phyloP scores from a whole-genome alignment of 176 grass and related monocot genomes.

The Bromus sterilis region DNA sequence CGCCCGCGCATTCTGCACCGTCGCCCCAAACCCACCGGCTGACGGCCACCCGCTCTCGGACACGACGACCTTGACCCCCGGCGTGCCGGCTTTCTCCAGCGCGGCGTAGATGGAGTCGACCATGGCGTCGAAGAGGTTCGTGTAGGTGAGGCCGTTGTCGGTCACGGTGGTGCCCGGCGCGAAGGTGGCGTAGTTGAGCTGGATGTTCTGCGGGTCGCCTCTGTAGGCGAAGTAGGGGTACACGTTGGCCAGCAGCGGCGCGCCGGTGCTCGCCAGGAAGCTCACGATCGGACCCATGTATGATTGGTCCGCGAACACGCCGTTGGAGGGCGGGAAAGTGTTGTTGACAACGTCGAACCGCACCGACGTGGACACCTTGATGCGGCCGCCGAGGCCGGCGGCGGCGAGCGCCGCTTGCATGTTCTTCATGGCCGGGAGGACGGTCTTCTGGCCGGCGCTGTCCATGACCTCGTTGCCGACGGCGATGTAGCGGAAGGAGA shows the following conservation, averaged over 20 bases:
- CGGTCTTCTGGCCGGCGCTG: background rate
- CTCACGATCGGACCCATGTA: slow-evolving; percentile 23
- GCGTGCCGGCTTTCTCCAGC: slow-evolving; percentile 19
- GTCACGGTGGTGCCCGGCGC: slow-evolving; percentile 24
- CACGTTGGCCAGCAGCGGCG: slow-evolving; percentile 67
- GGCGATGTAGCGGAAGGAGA: slow-evolving; percentile 49
- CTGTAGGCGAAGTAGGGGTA: slow-evolving; percentile 73
- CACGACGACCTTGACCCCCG: slow-evolving; percentile 30
- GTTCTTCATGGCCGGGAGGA: slow-evolving; percentile 73
- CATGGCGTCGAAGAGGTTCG: slow-evolving; percentile 45
- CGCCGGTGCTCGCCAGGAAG: slow-evolving; percentile 29
- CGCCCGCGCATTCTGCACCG: slow-evolving; percentile 26
- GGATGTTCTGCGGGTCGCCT: background rate
- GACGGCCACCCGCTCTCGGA: slow-evolving; percentile 85
- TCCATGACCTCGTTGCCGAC: slow-evolving; percentile 63
- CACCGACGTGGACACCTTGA: slow-evolving; percentile 58
- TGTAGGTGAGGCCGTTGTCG: slow-evolving; percentile 34
- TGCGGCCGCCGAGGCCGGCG: slow-evolving; percentile 9
- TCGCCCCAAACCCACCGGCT: slow-evolving; percentile 29
- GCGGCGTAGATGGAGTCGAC: slow-evolving; percentile 57
- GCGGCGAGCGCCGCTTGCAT: slow-evolving; percentile 27
- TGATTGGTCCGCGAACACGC: background rate
- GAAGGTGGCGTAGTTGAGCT: slow-evolving; percentile 41
- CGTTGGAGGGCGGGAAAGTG: slow-evolving; percentile 44
- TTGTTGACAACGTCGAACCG: slow-evolving; percentile 1